Evolutionary conservation across 495 filamentous ascomycete genomes (phyloP), one percentile per base, ranked within the genome.

Genomic region (Aspergillus sparsus): DNA sequence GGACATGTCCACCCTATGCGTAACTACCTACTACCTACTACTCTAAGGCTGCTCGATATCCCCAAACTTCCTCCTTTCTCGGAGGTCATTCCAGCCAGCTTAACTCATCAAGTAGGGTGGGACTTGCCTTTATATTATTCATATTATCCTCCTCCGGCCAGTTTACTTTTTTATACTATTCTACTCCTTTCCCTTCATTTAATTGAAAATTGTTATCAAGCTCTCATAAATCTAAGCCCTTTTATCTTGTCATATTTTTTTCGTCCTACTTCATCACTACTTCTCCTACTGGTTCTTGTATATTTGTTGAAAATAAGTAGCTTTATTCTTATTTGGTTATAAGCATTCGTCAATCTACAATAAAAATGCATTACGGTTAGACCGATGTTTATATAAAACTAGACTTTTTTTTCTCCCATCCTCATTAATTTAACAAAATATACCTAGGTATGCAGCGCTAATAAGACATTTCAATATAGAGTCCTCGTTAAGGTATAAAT

Each of bases 271-370:
- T 27, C 21, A 47, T 16, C 44, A n/a, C 9, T 18, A 18, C 27
- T 16, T 55, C 46, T 57, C 49, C 42, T 57, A 44, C 21, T 27
- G 52, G 44, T 56, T 57, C 50, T 7, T 60, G 60, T 60, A 55
- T 49, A 54, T 68, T 63, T 69, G 71, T 72, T 74, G 68, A 72
- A 66, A 60, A 65, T 62, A 66, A 58, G 35, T 53, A 60, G 50
- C 50, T 60, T 60, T 54, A 60, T 41, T 60, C n/a, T 41, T 46
- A 10, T 3, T 51, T 13, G 6, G 49, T 3, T 3, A 27, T 27
- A 27, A 27, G 21, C 21, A 27, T 27, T 27, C 21, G 21, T 27
- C 21, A 27, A 27, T 27, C 21, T 27, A 27, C 21, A 27, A 27
- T 47, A n/a, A 10, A 41, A 41, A 41, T 41, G 37, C 37, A 41